phyloP scores from a whole-genome alignment of 331 rosid species.

The Phaseolus coccineus region DNA sequence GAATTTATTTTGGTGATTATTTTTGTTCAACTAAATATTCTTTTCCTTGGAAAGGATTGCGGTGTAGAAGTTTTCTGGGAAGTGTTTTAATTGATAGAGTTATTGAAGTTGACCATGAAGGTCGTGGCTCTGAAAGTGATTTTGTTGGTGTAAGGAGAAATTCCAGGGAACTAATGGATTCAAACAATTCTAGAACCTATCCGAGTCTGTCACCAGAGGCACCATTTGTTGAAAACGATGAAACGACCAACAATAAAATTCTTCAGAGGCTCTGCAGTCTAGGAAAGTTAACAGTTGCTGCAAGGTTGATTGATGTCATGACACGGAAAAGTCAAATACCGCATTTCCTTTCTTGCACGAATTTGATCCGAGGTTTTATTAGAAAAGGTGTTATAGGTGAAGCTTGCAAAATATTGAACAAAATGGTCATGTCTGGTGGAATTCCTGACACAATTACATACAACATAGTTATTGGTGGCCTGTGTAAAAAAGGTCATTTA shows the following conservation, averaged over 20 bases:
- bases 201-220: slow-evolving; percentile 54
- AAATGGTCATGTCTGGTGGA: slow-evolving; percentile 86
- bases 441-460: slow-evolving; percentile 79
- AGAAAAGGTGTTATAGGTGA: slow-evolving; percentile 57
- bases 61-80: slow-evolving; percentile 50
- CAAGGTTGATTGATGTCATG: slow-evolving; percentile 78
- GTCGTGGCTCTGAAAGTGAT: slow-evolving; percentile 45
- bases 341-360: slow-evolving; percentile 69
- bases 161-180: slow-evolving; percentile 45
- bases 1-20: slow-evolving; percentile 43
- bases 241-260: slow-evolving; percentile 62
- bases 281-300: slow-evolving; percentile 69
- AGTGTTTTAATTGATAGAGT: slow-evolving; percentile 63
- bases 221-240: slow-evolving; percentile 62
- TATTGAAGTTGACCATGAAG: slow-evolving; percentile 54
- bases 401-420: slow-evolving; percentile 62
- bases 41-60: slow-evolving; percentile 50
- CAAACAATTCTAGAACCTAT: slow-evolving; percentile 47
- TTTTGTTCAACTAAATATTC: slow-evolving; percentile 41
- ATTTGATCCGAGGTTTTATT: slow-evolving; percentile 75
- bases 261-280: slow-evolving; percentile 66
- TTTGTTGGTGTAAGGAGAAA: slow-evolving; percentile 36
- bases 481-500: slow-evolving; percentile 68
- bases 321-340: slow-evolving; percentile 80
- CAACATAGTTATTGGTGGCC: slow-evolving; percentile 78